Base-by-base conservation (phyloP, 2,329 filamentous ascomycete genomes). In the Rutstroemia sp. region DNA sequence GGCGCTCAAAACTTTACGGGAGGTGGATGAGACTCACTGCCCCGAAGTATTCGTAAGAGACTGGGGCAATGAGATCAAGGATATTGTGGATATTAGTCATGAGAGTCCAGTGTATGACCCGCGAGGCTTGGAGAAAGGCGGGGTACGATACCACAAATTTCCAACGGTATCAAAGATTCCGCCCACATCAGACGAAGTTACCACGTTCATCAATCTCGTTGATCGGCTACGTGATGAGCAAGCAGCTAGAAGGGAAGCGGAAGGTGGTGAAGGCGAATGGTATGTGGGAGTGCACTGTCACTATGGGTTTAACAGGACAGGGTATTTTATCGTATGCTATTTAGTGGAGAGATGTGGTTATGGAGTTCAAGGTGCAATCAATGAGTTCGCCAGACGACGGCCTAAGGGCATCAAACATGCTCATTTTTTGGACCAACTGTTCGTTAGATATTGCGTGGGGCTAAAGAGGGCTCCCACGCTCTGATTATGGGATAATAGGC, bases 101-200 rank as follows among this genome's bases (percentile, higher is more conserved):
- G 91, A 95, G 64, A 86, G 83, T 58, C 92, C 92, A 0, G 89
- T 96, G 1, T 97, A 97, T 71, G 87, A 95, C 66, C 87, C 91
- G 0, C 76, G 77, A 8, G 82, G 83, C 38, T 76, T 91, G 47
- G 85, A 88, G 60, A 75, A 77, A 16, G 80, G 79, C 1, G 84
- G 83, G 2, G 79, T 90, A 41, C 80, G 79, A 61, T 91, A 91
- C 67, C 83, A 89, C 74, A 96, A 96, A 69, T 91, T 94, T 63
- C 88, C 92, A 0, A 96, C 92, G 0, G 88, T 96, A 4, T 94
- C 88, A 23, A 97, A 97, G 71, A 84, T 95, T 9, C 92, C 92
- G 0, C 92, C 92, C 0, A 75, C 76, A 5, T 59, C 54, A 4
- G 69, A 66, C 5, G 81, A 84, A 61, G 75, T 84, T 3, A 73